Evolutionary conservation across 164 flowering plant genomes (phyloP).

Genomic region (Piper longum): DNA sequence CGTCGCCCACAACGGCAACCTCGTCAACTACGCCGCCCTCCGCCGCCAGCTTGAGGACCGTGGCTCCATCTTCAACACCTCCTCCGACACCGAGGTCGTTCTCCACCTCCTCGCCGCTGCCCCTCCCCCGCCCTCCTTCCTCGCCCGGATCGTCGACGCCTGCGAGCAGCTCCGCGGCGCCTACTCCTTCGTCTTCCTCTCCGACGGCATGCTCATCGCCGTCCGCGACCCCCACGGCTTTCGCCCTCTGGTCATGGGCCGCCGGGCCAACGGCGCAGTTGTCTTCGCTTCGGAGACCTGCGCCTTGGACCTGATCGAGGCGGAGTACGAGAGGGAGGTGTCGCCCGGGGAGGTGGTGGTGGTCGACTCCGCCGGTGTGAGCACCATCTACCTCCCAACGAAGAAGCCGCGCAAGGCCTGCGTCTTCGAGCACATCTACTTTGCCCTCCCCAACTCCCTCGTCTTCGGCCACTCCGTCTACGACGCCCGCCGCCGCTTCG

Average conservation of each 20-base stretch:
- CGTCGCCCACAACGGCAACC: constrained; percentile 88
- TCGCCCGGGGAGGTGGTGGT: constrained; percentile 78
- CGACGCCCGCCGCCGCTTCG: constrained; percentile 41
- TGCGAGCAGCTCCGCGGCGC: constrained; percentile 82
- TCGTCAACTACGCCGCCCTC: constrained; percentile 56
- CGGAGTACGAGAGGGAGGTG: constrained; percentile 75
- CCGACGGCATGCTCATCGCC: constrained; percentile 78
- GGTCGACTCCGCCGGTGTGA: constrained; percentile 53
- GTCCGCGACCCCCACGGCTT: constrained; percentile 85
- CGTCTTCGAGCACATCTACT: constrained; percentile 85
- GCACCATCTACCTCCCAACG: constrained; percentile 44
- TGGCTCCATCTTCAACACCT: constrained; percentile 80
- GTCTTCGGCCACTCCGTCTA: constrained; percentile 84
- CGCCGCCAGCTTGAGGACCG: constrained; percentile 55
- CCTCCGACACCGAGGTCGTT: constrained; percentile 83
- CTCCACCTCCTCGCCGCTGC: constrained; percentile 68
- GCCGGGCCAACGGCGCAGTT: constrained; percentile 73
- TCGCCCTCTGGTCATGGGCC: constrained; percentile 85
- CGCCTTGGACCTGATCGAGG: constrained; percentile 85
- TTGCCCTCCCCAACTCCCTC: constrained; percentile 61
- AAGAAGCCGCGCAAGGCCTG: constrained; percentile 59
- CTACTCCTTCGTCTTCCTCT: constrained; percentile 75
- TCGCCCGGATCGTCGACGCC: constrained; percentile 65
- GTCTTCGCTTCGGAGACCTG: constrained; percentile 92
- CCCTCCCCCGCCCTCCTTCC: constrained; percentile 46